A percentile compares a stretch with the other conserved stretches of the same genome.
These are phyloP conservation scores for Trichosporon sp. DNA, from an alignment of 1,284 basidiomycete genomes.

Conservation along the genomic window DNA sequence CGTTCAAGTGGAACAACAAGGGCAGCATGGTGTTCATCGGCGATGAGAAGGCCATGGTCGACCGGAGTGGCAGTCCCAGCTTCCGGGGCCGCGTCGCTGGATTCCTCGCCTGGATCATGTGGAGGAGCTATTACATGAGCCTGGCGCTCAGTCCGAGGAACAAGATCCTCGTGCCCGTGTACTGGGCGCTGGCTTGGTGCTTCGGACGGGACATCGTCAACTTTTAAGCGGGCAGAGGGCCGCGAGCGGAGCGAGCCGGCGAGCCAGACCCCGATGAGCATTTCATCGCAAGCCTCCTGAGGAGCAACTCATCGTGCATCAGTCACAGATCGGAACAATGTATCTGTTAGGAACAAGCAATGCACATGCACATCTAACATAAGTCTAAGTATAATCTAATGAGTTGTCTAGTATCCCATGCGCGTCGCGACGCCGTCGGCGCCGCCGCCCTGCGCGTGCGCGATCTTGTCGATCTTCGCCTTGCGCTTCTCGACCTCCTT, in stretches of 20 bases:
- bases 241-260: neutral
- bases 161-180: conserved; percentile 71
- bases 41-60: conserved; percentile 74
- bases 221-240: conserved; percentile 60
- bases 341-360: too few species aligned
- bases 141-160: conserved; percentile 76
- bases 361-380: too few species aligned
- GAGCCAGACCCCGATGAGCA: too few species aligned
- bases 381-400: neutral
- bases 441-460: conserved; percentile 41
- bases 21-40: conserved; percentile 78
- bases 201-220: conserved; percentile 78
- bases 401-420: conserved; percentile 34
- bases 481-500: conserved; percentile 34
- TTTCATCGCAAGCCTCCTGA: too few species aligned
- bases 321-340: too few species aligned
- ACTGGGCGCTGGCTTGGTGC: conserved; percentile 62
- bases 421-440: conserved; percentile 44
- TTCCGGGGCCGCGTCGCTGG: conserved; percentile 20
- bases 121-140: conserved; percentile 58
- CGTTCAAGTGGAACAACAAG: conserved; percentile 70
- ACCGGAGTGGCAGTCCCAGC: conserved; percentile 63
- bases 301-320: too few species aligned
- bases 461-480: conserved; percentile 34
- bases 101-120: conserved; percentile 56